Evolutionary conservation across 495 filamentous ascomycete species (phyloP), one percentile per base, ranked within the genome.

Genomic region (Mytilinidion resinicola): DNA sequence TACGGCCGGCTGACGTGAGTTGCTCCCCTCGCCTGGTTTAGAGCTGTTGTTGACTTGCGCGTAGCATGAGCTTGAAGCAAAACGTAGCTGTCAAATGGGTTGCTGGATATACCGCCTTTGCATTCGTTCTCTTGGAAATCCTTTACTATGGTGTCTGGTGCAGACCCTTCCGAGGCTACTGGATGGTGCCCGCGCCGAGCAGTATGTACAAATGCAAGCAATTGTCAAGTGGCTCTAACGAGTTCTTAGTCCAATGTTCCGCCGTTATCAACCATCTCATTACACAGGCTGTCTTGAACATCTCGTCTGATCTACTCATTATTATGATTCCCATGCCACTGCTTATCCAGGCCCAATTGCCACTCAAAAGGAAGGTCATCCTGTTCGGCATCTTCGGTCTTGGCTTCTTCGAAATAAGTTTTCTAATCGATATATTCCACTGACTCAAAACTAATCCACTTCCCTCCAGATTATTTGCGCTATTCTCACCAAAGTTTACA

Each of bases 211-310:
- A 43, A 19, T 43, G 41, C 8, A 9, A 9, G 8, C 14, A 2
- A 43, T 43, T 8, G 8, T 14, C 8, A 4, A 43, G 41, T 43
- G 41, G 8, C 4, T 17, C 25, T 30, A 30, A 30, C 25, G 58
- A 56, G 21, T 17, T n/a, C 14, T 2, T 17, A 50, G 12, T 42
- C 1, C 70, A 72, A 50, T 71, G 70, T 58, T 59, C 55, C 41
- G 62, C 65, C 15, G 72, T 74, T 33, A 70, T 67, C 37, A 66
- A 79, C 56, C 82, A 85, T 63, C 76, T 84, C 0, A 85, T 85
- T 53, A 82, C 77, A 4, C 80, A 83, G 56, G 78, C 81, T 9
- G 80, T 81, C 14, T 79, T 85, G 69, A 85, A 86, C 59, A 79
- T 86, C 53, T 77, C 80, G 8, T 85, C 82, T 0, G 83, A 86